Evolutionary conservation across 2,329 filamentous ascomycete species (phyloP), one percentile per base, ranked within the genome.

Genomic region (Thermothelomyces thermophilus): DNA sequence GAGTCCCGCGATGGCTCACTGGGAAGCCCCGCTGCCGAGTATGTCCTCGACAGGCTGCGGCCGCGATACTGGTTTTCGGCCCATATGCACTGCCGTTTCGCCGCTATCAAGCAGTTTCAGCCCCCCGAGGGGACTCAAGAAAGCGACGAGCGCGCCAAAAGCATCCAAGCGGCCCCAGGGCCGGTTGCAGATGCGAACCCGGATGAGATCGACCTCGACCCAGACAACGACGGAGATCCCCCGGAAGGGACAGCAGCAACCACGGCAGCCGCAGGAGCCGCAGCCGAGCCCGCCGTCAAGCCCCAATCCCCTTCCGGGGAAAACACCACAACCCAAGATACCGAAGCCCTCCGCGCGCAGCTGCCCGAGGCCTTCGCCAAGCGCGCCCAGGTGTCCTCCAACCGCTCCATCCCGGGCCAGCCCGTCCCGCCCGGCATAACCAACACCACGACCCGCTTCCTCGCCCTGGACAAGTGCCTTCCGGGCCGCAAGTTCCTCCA

Each of bases 31-130:
- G 91, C 91, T 0, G 90, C 90, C 0, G 81, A 79, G 62, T 80
- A 86, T 58, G 83, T 95, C 17, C 77, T 97, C 68, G 83, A 95
- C 63, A 78, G 87, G 26, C 68, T 98, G 46, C 77, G 89, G 46
- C 93, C 93, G 9, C 76, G 77, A 0, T 85, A 89, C 64, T 98
- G 93, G 93, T 96, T 97, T 64, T 85, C 87, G 33, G 93, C 90
- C 2, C 93, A 98, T 68, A 69, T 97, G 70, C 93, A 98, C 67
- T 83, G 86, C 71, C 94, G 91, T 63, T 97, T 86, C 64, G 69
- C 84, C 0, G 93, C 90, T 1, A 65, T 81, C 55, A 84, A 79
- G 63, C 70, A 56, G n/a, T 83, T 82, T 50, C 56, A 66, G 1
- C 47, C 60, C 2, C 58, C 64, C 2, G 40, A 42, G 19, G 82